Conservation (phyloP, 2,329 filamentous ascomycete genomes). For the Ascochyta koolunga region DNA sequence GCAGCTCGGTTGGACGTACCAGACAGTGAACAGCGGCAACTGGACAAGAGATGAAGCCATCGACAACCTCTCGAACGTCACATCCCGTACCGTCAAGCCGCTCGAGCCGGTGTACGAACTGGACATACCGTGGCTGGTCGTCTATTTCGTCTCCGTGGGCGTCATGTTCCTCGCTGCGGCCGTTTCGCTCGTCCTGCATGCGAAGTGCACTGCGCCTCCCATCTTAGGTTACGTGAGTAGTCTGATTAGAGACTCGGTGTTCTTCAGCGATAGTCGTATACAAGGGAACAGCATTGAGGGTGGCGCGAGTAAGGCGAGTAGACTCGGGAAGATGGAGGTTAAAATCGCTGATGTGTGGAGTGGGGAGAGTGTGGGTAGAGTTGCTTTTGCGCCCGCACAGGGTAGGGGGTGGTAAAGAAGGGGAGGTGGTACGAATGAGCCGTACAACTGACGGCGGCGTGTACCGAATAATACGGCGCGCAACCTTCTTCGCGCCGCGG, state of each 20-base stretch:
- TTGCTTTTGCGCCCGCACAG: constrained; percentile 18
- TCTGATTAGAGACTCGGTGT: constrained; percentile 15
- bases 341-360: constrained; percentile 13
- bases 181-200: constrained; percentile 13
- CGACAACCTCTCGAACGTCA: background rate
- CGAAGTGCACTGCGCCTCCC: constrained; percentile 7
- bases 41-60: background rate
- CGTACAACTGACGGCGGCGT: background rate
- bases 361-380: constrained; percentile 3
- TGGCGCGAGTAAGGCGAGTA: constrained; percentile 5
- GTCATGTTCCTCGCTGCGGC: constrained; percentile 18
- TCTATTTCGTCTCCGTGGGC: constrained; percentile 14
- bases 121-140: constrained; percentile 1
- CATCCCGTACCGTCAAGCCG: background rate
- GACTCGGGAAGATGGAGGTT: constrained; percentile 10
- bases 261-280: constrained; percentile 8
- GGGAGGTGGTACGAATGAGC: constrained; percentile 13
- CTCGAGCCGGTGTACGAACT: constrained; percentile 10
- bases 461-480: background rate
- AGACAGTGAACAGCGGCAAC: constrained; percentile 1
- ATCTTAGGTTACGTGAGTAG: constrained; percentile 15
- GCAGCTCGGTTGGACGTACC: constrained; percentile 6
- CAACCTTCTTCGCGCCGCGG: background rate
- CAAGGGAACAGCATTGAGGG: constrained; percentile 9
- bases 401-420: constrained; percentile 10